Percentiles rank a stretch among this genome's conserved stretches.
Conservation (phyloP, 179 eudicot genomes). For the Sideroxylon spinosum region DNA sequence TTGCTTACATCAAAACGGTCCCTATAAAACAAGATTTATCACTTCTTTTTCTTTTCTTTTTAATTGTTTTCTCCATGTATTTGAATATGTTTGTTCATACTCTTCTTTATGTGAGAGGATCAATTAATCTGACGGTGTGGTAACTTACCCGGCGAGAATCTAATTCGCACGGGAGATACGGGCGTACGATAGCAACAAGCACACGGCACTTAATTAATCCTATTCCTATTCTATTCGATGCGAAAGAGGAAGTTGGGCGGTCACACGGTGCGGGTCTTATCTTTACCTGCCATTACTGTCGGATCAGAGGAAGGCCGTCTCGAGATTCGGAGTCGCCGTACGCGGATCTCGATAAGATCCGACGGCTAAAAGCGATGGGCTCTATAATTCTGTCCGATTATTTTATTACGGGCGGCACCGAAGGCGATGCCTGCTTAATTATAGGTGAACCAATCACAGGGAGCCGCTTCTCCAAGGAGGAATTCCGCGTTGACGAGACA, state of each 20-base stretch:
- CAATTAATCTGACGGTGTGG: no score
- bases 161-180: neutral
- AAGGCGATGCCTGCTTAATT: slow-evolving; percentile 11
- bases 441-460: slow-evolving; percentile 2
- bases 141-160: no score
- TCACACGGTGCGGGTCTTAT: neutral
- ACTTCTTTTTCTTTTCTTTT: neutral
- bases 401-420: slow-evolving; percentile 17
- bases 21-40: neutral
- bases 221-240: neutral
- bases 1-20: neutral
- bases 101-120: no score
- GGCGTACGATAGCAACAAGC: slow-evolving; percentile 7
- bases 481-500: slow-evolving; percentile 7
- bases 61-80: neutral
- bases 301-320: neutral
- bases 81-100: neutral
- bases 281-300: neutral
- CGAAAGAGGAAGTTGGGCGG: neutral
- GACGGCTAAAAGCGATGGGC: slow-evolving; percentile 1
- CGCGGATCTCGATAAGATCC: slow-evolving; percentile 1
- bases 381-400: neutral
- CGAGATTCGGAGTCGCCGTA: neutral
- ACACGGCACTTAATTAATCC: neutral
- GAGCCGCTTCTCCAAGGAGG: neutral